phyloP scores from a whole-genome alignment of 192 early-diverging fungal genomes.

The Coemansia sp. region DNA sequence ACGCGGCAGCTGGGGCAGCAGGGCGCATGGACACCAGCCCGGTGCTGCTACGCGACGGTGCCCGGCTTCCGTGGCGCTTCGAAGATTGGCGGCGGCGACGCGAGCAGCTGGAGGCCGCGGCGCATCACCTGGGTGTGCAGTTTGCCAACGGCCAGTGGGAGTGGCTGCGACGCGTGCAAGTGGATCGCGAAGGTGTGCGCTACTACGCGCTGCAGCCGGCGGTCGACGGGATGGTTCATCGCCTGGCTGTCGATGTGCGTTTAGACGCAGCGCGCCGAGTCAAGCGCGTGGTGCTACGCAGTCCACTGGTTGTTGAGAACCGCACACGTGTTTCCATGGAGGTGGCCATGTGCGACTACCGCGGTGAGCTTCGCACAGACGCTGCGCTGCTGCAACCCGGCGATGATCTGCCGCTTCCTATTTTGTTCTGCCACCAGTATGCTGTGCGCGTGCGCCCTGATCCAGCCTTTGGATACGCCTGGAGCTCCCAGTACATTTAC shows the following conservation, averaged over 20 bases:
- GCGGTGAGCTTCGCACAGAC: conserved; percentile 56
- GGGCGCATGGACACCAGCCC: conserved; percentile 65
- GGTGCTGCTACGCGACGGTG: conserved; percentile 66
- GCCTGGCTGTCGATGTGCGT: conserved; percentile 83
- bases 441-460: conserved; percentile 75
- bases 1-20: conserved; percentile 47
- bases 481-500: conserved; percentile 75
- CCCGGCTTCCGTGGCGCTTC: conserved; percentile 88
- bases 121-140: conserved; percentile 83
- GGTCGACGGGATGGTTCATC: conserved; percentile 74
- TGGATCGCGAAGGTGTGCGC: conserved; percentile 85
- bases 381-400: conserved; percentile 63
- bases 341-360: conserved; percentile 70
- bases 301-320: conserved; percentile 80
- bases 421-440: conserved; percentile 80
- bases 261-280: conserved; percentile 73
- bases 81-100: conserved; percentile 93
- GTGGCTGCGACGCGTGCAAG: conserved; percentile 80
- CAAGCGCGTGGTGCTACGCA: conserved; percentile 91
- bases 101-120: conserved; percentile 65
- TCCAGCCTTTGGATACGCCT: conserved; percentile 79
- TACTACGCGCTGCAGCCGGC: conserved; percentile 81
- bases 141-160: conserved; percentile 87
- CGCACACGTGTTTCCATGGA: conserved; percentile 75
- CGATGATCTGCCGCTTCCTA: conserved; percentile 81